Percentiles rank a stretch among this genome's conserved stretches.
Conservation (phyloP, 805 yeast genomes). For the Candida ovalis region DNA sequence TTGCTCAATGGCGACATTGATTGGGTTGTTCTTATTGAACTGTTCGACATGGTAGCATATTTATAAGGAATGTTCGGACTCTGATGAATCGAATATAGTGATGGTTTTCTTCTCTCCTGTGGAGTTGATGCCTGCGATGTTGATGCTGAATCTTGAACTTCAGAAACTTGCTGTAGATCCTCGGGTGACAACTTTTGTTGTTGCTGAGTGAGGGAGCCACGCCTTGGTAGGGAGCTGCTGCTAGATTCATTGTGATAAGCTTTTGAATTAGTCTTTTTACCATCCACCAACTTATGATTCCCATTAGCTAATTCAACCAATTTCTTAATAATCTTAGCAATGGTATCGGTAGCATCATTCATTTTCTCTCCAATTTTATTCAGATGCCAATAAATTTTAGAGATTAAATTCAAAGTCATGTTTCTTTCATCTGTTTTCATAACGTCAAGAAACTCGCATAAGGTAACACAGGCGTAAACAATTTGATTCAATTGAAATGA, state of each 20-base stretch:
- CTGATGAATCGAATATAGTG: neutral
- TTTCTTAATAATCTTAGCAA: conserved; percentile 50
- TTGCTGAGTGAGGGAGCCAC: conserved; percentile 19
- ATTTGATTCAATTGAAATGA: conserved; percentile 47
- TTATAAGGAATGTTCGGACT: conserved; percentile 1
- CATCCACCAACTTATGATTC: conserved; percentile 11
- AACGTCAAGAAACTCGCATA: conserved; percentile 43
- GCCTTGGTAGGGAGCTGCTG: neutral
- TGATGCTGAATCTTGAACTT: neutral
- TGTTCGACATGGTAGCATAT: neutral
- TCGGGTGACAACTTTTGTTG: conserved; percentile 20
- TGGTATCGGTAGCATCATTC: conserved; percentile 58
- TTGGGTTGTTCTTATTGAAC: neutral
- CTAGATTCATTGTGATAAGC: neutral
- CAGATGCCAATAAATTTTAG: conserved; percentile 55
- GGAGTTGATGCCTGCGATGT: neutral
- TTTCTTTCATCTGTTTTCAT: conserved; percentile 38
- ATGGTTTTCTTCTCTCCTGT: conserved; percentile 1
- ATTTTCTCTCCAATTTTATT: conserved; percentile 52
- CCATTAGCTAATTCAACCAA: conserved; percentile 43
- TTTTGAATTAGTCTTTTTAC: neutral
- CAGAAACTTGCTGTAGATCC: conserved; percentile 14
- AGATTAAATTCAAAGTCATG: conserved; percentile 42
- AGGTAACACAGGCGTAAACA: conserved; percentile 50
- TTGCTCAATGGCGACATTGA: conserved; percentile 7